A percentile compares a stretch with the other conserved stretches of the same genome.
Evolutionary conservation across 306 rosid species (phyloP).

Genomic region (Cyamopsis tetragonoloba): DNA sequence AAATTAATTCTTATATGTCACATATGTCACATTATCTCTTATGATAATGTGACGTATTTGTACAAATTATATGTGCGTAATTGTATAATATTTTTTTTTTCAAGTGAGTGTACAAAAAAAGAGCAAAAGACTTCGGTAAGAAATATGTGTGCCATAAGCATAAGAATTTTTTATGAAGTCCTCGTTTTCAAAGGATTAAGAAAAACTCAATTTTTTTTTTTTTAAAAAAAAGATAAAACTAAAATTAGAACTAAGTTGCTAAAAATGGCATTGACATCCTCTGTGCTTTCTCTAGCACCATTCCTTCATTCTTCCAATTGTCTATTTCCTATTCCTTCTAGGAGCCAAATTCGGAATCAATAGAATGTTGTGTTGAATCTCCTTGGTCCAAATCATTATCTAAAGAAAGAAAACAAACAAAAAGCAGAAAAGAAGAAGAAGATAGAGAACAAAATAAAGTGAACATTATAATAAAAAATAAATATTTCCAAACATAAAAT

Average conservation of each 20-base stretch:
- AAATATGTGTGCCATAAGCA: too few species aligned
- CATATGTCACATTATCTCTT: too few species aligned
- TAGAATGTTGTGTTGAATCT: slow-evolving; percentile 45
- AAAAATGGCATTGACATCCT: slow-evolving; percentile 48
- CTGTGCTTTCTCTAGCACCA: slow-evolving; percentile 20
- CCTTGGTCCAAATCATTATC: slow-evolving; percentile 41
- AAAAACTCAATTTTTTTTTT: neutral
- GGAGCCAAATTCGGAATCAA: slow-evolving; percentile 74
- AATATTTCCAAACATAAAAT: neutral
- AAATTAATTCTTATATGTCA: too few species aligned
- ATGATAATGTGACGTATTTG: too few species aligned
- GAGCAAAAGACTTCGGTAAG: too few species aligned
- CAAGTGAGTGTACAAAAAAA: too few species aligned
- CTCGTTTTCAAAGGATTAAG: neutral
- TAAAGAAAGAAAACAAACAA: slow-evolving; percentile 32
- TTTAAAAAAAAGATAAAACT: slow-evolving; percentile 7
- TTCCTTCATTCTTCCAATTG: slow-evolving; percentile 54
- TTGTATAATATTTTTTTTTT: too few species aligned
- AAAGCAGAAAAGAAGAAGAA: neutral
- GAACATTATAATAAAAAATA: neutral
- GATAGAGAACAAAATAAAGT: slow-evolving; percentile 1
- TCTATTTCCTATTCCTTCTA: slow-evolving; percentile 52
- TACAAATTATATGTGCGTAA: too few species aligned
- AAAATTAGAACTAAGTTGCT: slow-evolving; percentile 34
- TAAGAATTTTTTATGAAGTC: neutral